Conservation (phyloP, 192 early-diverging fungal genomes). For the Podila clonocystis region DNA sequence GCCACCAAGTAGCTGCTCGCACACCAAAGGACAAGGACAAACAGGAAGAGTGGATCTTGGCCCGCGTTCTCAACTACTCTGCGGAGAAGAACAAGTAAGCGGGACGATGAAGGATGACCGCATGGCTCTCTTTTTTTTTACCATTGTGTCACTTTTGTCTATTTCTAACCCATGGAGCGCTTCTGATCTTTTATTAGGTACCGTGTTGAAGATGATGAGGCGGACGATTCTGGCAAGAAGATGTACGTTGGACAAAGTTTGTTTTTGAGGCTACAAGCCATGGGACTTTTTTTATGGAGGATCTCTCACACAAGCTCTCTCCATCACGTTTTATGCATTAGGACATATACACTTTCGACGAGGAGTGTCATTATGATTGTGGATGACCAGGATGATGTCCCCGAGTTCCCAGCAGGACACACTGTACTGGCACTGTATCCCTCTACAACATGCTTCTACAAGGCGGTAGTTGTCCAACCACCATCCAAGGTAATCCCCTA, state of each 20-base stretch:
- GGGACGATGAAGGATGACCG: not conserved
- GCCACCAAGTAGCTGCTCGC: slow-evolving; percentile 57
- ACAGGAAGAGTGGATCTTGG: slow-evolving; percentile 66
- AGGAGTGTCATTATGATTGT: slow-evolving; percentile 59
- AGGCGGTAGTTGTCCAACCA: slow-evolving; percentile 56
- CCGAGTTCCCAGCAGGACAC: slow-evolving; percentile 52
- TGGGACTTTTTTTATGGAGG: not conserved
- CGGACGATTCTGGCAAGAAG: slow-evolving; percentile 58
- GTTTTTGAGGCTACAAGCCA: not conserved
- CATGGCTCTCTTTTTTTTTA: too few species aligned
- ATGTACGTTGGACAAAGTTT: slow-evolving; percentile 44
- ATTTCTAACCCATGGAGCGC: not conserved
- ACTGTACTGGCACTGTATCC: slow-evolving; percentile 65
- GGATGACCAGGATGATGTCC: slow-evolving; percentile 48
- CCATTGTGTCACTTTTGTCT: not conserved
- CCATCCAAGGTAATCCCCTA: slow-evolving; percentile 55
- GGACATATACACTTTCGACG: slow-evolving; percentile 56
- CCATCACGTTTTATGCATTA: slow-evolving; percentile 22
- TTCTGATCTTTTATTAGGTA: slow-evolving; percentile 46
- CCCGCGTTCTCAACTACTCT: slow-evolving; percentile 55
- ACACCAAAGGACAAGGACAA: slow-evolving; percentile 62
- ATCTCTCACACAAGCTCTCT: not conserved
- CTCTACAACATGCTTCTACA: slow-evolving; percentile 67
- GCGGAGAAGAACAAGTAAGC: slow-evolving; percentile 61
- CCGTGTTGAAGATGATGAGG: slow-evolving; percentile 65